Conservation (phyloP, 1,139 yeast species). For the Pichia sp. region DNA sequence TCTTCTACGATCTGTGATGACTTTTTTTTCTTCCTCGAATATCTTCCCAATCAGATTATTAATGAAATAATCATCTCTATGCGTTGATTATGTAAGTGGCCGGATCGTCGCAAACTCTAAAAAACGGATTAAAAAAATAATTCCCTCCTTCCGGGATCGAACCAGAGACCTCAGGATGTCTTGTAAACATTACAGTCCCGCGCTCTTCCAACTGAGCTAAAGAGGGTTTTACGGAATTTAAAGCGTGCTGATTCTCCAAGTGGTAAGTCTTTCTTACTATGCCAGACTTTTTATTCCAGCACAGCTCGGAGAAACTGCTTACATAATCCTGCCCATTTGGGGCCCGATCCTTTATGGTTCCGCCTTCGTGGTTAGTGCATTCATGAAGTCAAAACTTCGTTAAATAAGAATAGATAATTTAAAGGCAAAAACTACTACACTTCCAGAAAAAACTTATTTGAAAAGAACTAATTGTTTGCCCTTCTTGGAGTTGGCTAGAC, state of each 20-base stretch:
- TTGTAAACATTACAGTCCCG: constrained; percentile 17
- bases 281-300: too few species aligned
- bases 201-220: constrained; percentile 21
- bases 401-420: too few species aligned
- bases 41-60: background rate
- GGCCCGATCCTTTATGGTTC: too few species aligned
- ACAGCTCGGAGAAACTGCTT: too few species aligned
- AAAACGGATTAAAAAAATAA: background rate
- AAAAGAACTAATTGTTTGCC: constrained; percentile 30
- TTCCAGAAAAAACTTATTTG: constrained; percentile 3
- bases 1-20: too few species aligned
- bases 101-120: background rate
- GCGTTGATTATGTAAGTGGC: background rate
- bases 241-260: too few species aligned
- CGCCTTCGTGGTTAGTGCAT: too few species aligned
- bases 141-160: constrained; percentile 20
- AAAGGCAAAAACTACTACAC: too few species aligned
- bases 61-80: background rate
- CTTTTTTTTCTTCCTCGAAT: background rate
- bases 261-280: too few species aligned
- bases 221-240: constrained; percentile 10
- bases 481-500: constrained; percentile 29
- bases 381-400: too few species aligned
- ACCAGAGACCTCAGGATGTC: constrained; percentile 21
- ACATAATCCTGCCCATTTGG: too few species aligned